Evolutionary conservation across 441 rosid genomes (phyloP), one percentile per base, ranked within the genome.

Genomic region (Pelargonium fulgidum): DNA sequence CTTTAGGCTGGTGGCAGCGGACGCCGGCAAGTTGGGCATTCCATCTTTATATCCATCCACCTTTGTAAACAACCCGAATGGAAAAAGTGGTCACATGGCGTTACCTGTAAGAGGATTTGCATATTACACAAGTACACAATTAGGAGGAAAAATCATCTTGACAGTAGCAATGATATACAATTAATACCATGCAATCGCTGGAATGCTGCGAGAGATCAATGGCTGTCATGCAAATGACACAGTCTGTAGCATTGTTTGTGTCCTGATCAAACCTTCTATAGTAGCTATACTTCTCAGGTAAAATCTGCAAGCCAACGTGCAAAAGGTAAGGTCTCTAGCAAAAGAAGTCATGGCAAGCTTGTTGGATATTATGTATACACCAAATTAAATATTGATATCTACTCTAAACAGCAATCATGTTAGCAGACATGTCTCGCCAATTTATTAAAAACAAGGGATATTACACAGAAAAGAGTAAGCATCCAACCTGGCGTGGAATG

Each of bases 11-110:
- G 90, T 24, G 99, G 99, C 56, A 94, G 79, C 3, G 89, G 74
- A 48, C 97, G 91, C 75, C 99, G 90, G 80, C 99, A 94, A 64
- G 99, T 94, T 61, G 97, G 99, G 70, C 99, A 89, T 80, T 94
- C 99, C 99, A 94, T 94, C 84, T 94, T 94, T 81, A 94, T 85
- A 77, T 94, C 99, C 99, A 94, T 91, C 97, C 97, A 90, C 79
- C 94, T 85, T 81, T 88, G 97, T 74, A 94, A 83, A 79, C 99
- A 94, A 69, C 90, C 97, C 2, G 89, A 82, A 77, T 94, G 99
- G 75, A 94, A 94, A 81, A 88, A 88, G 80, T 94, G 97, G 75
- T 91, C 97, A 47, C 99, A 91, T 3, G 99, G 99, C 8, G 99
- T 94, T 69, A 87, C 93, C 99, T 94, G 85, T 68, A 62, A 68